These are phyloP conservation scores for Candida ulmi DNA, from an alignment of 805 yeast species.

Conservation along the genomic window DNA sequence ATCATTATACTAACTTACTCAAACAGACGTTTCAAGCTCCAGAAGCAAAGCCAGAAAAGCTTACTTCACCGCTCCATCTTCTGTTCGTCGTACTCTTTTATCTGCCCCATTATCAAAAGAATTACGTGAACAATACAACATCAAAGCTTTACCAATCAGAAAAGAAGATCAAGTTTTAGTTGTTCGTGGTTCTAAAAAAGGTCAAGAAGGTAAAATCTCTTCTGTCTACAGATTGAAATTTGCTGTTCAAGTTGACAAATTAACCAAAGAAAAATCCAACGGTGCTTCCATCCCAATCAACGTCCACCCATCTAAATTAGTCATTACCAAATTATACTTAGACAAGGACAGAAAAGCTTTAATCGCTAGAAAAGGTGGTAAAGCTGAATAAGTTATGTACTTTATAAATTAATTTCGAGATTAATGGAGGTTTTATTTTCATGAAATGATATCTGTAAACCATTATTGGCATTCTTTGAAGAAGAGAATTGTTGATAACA, in stretches of 20 bases:
- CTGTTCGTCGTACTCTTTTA: slow-evolving; percentile 88
- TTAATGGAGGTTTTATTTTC: slow-evolving; percentile 3
- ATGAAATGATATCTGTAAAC: not conserved
- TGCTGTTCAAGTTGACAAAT: slow-evolving; percentile 94
- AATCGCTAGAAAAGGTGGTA: slow-evolving; percentile 97
- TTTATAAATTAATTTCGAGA: slow-evolving; percentile 9
- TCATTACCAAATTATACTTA: slow-evolving; percentile 95
- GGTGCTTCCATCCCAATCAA: slow-evolving; percentile 97
- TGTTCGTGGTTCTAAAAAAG: slow-evolving; percentile 98
- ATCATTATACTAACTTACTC: not conserved
- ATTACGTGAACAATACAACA: slow-evolving; percentile 94
- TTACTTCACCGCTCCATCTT: slow-evolving; percentile 96
- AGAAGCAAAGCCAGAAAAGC: slow-evolving; percentile 99
- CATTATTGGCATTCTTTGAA: too few species aligned
- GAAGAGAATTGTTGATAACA: too few species aligned
- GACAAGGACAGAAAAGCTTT: slow-evolving; percentile 99
- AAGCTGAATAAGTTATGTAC: slow-evolving; percentile 63
- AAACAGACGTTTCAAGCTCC: slow-evolving; percentile 93
- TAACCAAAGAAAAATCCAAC: slow-evolving; percentile 95
- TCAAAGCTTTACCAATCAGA: slow-evolving; percentile 95
- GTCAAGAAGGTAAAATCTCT: slow-evolving; percentile 97
- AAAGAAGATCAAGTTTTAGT: slow-evolving; percentile 93
- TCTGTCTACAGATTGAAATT: slow-evolving; percentile 99
- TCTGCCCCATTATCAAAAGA: slow-evolving; percentile 99
- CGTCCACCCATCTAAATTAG: slow-evolving; percentile 98